These are phyloP conservation scores for Kwoniella dejecticola DNA, from an alignment of 768 basidiomycete species.

Conservation along the genomic window DNA sequence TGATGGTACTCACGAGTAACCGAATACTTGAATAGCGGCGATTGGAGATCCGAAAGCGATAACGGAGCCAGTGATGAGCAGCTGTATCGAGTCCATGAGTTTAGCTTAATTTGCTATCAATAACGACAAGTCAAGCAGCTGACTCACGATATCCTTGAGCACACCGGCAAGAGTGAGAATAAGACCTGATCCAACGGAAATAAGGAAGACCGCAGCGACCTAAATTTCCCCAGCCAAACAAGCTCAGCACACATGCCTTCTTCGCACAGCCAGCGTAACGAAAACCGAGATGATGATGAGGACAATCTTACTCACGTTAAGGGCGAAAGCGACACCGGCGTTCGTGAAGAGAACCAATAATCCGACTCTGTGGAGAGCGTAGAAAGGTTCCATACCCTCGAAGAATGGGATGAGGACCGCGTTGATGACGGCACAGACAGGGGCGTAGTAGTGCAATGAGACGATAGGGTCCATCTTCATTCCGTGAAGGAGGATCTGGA, in stretches of 20 bases:
- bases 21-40: slow-evolving; percentile 81
- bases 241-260: too few species aligned
- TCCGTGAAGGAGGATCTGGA: slow-evolving; percentile 90
- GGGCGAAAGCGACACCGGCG: slow-evolving; percentile 80
- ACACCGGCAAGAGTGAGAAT: slow-evolving; percentile 93
- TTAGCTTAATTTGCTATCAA: too few species aligned
- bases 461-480: slow-evolving; percentile 98
- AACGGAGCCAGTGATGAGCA: slow-evolving; percentile 89
- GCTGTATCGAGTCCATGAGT: slow-evolving; percentile 39
- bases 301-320: slow-evolving; percentile 62
- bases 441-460: slow-evolving; percentile 69
- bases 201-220: slow-evolving; percentile 91
- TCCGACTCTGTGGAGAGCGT: slow-evolving; percentile 67
- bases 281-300: not conserved
- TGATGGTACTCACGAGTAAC: slow-evolving; percentile 56
- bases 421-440: slow-evolving; percentile 87
- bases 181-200: slow-evolving; percentile 74
- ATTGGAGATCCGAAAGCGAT: slow-evolving; percentile 78
- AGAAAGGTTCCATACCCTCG: slow-evolving; percentile 88
- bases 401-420: slow-evolving; percentile 83
- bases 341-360: slow-evolving; percentile 76
- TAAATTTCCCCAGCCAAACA: too few species aligned
- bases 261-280: too few species aligned
- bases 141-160: slow-evolving; percentile 67
- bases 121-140: not conserved